Conservation (phyloP, 805 yeast genomes). For the Candida golubevii region DNA sequence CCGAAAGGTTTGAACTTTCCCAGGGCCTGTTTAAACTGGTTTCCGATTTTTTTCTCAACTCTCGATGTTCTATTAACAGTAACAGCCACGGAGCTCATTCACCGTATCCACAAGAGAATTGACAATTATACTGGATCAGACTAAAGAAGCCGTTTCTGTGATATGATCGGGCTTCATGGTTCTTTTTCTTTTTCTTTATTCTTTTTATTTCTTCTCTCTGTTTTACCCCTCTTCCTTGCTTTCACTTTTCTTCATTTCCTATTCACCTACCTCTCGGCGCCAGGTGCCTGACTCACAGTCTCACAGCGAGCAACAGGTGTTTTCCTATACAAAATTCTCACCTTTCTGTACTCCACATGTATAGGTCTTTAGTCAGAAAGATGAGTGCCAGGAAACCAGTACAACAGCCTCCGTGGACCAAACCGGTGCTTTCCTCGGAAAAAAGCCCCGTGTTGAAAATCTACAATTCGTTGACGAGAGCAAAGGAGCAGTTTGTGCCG, state of each 20-base stretch:
- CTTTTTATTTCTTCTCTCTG: background rate
- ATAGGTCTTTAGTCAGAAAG: slow-evolving; percentile 6
- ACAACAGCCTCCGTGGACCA: slow-evolving; percentile 37
- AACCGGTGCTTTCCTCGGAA: slow-evolving; percentile 16
- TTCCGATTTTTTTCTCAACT: too few species aligned
- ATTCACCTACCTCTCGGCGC: background rate
- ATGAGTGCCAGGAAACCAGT: slow-evolving; percentile 28
- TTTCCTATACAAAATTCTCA: slow-evolving; percentile 3
- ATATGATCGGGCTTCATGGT: too few species aligned
- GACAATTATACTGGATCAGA: too few species aligned
- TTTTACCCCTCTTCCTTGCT: background rate
- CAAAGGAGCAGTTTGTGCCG: slow-evolving; percentile 78
- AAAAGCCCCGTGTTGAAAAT: slow-evolving; percentile 47
- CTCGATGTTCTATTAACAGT: too few species aligned
- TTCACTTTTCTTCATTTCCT: background rate
- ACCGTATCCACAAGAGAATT: too few species aligned
- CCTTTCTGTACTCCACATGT: slow-evolving; percentile 3
- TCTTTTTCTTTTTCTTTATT: background rate
- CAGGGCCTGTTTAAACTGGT: too few species aligned
- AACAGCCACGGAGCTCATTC: too few species aligned
- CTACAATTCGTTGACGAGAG: slow-evolving; percentile 79
- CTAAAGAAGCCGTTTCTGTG: too few species aligned
- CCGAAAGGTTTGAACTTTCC: too few species aligned
- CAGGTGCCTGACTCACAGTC: too few species aligned
- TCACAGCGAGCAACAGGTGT: background rate